A percentile compares a stretch with the other conserved stretches of the same genome.
Evolutionary conservation across 1,139 yeast species (phyloP).

Genomic region (Groenewaldozyma auringiensis): DNA sequence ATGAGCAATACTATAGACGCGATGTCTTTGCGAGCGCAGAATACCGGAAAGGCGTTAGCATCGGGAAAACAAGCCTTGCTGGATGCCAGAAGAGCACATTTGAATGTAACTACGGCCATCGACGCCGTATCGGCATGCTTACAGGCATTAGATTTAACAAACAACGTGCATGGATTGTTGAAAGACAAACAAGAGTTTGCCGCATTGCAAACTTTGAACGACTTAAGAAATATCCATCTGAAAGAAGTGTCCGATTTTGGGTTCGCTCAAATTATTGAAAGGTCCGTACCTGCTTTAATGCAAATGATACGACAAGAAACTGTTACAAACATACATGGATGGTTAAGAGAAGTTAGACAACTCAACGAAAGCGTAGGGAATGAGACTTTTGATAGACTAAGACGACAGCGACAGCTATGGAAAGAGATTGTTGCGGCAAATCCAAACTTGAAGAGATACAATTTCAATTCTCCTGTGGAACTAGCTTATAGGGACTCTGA

Average conservation of each 20-base stretch:
- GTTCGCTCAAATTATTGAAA: slow-evolving; percentile 52
- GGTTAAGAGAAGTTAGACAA: slow-evolving; percentile 60
- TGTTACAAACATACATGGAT: slow-evolving; percentile 60
- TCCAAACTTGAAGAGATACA: slow-evolving; percentile 48
- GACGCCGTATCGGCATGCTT: slow-evolving; percentile 47
- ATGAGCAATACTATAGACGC: slow-evolving; percentile 47
- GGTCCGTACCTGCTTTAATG: slow-evolving; percentile 71
- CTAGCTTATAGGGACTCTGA: slow-evolving; percentile 56
- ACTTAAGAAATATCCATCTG: slow-evolving; percentile 57
- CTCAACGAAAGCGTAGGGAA: slow-evolving; percentile 56
- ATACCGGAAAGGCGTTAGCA: slow-evolving; percentile 57
- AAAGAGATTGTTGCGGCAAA: slow-evolving; percentile 34
- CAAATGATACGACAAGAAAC: slow-evolving; percentile 73
- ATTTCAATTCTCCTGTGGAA: slow-evolving; percentile 83
- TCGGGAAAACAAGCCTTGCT: slow-evolving; percentile 34
- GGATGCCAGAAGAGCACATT: slow-evolving; percentile 24
- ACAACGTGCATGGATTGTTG: slow-evolving; percentile 76
- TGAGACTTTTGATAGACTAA: slow-evolving; percentile 47
- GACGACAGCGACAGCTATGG: slow-evolving; percentile 55
- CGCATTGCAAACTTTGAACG: slow-evolving; percentile 78
- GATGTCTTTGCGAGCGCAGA: slow-evolving; percentile 47
- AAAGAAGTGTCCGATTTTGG: slow-evolving; percentile 65
- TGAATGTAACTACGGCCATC: slow-evolving; percentile 31
- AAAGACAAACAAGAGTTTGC: slow-evolving; percentile 70
- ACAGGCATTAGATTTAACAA: slow-evolving; percentile 78